phyloP scores from a whole-genome alignment of 441 rosid species.

The Populus hybrid region DNA sequence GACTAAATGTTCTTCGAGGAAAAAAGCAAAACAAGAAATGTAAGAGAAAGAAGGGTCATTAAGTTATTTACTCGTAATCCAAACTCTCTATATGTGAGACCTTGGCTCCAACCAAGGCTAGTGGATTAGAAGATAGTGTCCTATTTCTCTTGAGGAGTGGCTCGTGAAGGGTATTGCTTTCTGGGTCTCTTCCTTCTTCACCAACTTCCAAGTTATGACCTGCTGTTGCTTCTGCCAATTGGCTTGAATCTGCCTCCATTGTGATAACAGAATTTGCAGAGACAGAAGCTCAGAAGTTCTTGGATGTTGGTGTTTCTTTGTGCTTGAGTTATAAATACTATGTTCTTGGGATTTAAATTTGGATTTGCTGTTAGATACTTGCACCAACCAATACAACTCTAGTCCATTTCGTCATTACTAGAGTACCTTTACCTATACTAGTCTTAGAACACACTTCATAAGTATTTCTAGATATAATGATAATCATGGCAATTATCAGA shows the following conservation, averaged over 20 bases:
- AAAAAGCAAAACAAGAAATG: neutral
- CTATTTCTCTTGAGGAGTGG: conserved; percentile 76
- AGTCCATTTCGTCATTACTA: neutral
- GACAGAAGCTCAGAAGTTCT: neutral
- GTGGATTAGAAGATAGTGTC: conserved; percentile 69
- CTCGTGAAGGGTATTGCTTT: conserved; percentile 53
- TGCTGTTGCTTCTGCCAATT: conserved; percentile 25
- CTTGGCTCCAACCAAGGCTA: conserved; percentile 84
- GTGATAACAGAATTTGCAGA: conserved; percentile 16
- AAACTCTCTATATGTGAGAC: conserved; percentile 87
- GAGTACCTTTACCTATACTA: neutral
- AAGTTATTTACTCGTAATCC: conserved; percentile 72
- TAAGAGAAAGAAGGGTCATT: neutral
- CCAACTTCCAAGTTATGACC: conserved; percentile 26
- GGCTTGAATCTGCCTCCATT: conserved; percentile 53
- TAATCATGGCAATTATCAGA: neutral
- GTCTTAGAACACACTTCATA: neutral
- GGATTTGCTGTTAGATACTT: neutral
- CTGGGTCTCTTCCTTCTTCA: conserved; percentile 64
- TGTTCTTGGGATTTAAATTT: neutral
- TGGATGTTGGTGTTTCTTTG: neutral
- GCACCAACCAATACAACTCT: neutral
- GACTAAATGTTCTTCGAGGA: neutral
- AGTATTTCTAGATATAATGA: neutral
- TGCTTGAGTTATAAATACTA: neutral